Evolutionary conservation across 1,284 basidiomycete species (phyloP).

Genomic region (Exobasidium cylindrosporum): DNA sequence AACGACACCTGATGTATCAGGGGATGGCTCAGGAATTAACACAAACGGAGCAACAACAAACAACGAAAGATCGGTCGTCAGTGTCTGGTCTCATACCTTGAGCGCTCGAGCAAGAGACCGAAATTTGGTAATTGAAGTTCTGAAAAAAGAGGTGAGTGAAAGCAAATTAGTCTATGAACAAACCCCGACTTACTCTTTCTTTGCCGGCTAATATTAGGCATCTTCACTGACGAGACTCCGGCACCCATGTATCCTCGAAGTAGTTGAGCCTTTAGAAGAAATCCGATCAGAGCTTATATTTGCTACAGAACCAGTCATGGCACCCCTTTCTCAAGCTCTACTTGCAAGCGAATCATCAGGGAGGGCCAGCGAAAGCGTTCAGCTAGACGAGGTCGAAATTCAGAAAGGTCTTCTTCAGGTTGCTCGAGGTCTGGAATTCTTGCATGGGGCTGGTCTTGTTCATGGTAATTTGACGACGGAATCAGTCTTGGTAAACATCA

Average conservation of each 20-base stretch:
- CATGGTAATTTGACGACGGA: slow-evolving; percentile 84
- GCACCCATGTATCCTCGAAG: slow-evolving; percentile 94
- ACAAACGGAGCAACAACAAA: background rate
- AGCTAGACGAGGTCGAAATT: slow-evolving; percentile 65
- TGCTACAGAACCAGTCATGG: slow-evolving; percentile 72
- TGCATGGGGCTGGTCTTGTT: slow-evolving; percentile 84
- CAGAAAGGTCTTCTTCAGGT: slow-evolving; percentile 94
- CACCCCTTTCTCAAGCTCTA: slow-evolving; percentile 24
- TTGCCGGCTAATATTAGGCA: slow-evolving; percentile 56
- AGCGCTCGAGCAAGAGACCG: slow-evolving; percentile 28
- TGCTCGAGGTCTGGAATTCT: slow-evolving; percentile 85
- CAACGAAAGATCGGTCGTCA: slow-evolving; percentile 15
- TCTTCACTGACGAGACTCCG: slow-evolving; percentile 78
- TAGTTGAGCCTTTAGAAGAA: slow-evolving; percentile 97
- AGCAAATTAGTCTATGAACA: background rate
- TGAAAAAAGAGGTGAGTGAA: slow-evolving; percentile 43
- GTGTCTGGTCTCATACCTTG: slow-evolving; percentile 43
- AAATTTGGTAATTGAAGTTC: slow-evolving; percentile 34
- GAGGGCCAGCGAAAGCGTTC: slow-evolving; percentile 20
- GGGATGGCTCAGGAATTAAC: background rate
- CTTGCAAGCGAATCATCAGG: slow-evolving; percentile 19
- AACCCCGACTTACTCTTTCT: slow-evolving; percentile 57
- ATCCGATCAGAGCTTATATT: slow-evolving; percentile 78
- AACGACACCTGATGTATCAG: slow-evolving; percentile 8
- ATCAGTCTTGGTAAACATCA: slow-evolving; percentile 42